Evolutionary conservation across 1,139 yeast genomes (phyloP).

Genomic region (Diutina rugosa): DNA sequence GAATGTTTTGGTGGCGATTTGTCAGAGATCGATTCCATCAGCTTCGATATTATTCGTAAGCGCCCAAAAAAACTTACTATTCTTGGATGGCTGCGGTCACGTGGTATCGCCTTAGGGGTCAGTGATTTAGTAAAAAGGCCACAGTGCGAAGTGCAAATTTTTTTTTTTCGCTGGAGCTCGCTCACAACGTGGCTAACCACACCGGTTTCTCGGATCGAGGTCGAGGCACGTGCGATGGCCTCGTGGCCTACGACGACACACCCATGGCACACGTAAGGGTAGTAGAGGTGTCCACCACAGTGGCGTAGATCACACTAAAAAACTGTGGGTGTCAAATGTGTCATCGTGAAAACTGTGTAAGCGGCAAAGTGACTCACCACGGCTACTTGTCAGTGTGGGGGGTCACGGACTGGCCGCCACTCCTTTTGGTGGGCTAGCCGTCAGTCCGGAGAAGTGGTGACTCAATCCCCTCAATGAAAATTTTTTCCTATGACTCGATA

Average conservation of each 20-base stretch:
- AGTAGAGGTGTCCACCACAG: neutral
- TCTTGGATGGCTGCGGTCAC: neutral
- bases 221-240: neutral
- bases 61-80: neutral
- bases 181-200: neutral
- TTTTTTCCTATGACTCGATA: no score
- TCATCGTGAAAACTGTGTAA: neutral
- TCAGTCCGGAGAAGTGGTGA: neutral
- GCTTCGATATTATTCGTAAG: neutral
- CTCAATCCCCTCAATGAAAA: neutral
- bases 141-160: neutral
- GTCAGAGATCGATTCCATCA: neutral
- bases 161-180: neutral
- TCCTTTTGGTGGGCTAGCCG: neutral
- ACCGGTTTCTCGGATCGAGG: neutral
- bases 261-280: neutral
- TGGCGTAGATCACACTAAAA: neutral
- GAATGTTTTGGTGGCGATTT: no score
- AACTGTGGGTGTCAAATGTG: neutral
- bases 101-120: neutral
- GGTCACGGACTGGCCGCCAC: no score
- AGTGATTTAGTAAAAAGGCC: neutral
- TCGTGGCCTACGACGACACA: neutral
- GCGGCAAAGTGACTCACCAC: neutral
- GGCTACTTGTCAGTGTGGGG: no score